Evolutionary conservation across 78 protist species (phyloP).

Genomic region (Chrysochromulina parva): DNA sequence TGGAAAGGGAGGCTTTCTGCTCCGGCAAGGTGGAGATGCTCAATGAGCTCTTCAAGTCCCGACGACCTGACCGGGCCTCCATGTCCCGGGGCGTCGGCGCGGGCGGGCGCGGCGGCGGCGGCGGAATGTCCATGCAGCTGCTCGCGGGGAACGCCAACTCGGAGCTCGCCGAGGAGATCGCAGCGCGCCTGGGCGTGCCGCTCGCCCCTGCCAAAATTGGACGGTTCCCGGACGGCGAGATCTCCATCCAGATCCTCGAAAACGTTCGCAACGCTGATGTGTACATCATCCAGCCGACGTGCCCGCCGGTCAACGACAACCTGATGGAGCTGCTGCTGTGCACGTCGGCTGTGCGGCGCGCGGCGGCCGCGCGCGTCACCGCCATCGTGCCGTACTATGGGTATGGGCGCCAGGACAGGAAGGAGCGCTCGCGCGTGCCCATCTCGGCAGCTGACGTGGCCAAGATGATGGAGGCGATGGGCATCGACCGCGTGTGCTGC

Average conservation of each 20-base stretch:
- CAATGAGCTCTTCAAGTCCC: not conserved
- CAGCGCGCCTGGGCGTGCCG: constrained; percentile 4
- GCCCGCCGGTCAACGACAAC: constrained; percentile 76
- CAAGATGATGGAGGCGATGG: constrained; percentile 55
- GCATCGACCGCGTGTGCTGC: constrained; percentile 61
- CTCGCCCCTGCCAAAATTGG: not conserved
- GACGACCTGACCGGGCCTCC: not conserved
- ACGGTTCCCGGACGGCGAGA: constrained; percentile 39
- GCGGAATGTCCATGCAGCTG: not conserved
- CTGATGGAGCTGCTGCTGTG: constrained; percentile 62
- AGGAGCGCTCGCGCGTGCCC: constrained; percentile 73
- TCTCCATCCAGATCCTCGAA: constrained; percentile 51
- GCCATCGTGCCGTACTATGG: constrained; percentile 88
- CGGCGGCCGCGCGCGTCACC: constrained; percentile 70
- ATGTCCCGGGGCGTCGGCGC: not conserved
- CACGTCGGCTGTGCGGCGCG: constrained; percentile 12
- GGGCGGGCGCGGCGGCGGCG: not conserved
- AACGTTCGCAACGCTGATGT: constrained; percentile 65
- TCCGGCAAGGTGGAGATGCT: not conserved
- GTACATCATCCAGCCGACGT: constrained; percentile 73
- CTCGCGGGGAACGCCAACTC: constrained; percentile 44
- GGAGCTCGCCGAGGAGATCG: constrained; percentile 28
- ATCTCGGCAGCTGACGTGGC: constrained; percentile 80
- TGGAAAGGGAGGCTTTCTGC: constrained; percentile 9
- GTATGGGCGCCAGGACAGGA: constrained; percentile 77